Evolutionary conservation across 163 green algal genomes (phyloP), one percentile per base, ranked within the genome.

Genomic region (Scenedesmus sp.): DNA sequence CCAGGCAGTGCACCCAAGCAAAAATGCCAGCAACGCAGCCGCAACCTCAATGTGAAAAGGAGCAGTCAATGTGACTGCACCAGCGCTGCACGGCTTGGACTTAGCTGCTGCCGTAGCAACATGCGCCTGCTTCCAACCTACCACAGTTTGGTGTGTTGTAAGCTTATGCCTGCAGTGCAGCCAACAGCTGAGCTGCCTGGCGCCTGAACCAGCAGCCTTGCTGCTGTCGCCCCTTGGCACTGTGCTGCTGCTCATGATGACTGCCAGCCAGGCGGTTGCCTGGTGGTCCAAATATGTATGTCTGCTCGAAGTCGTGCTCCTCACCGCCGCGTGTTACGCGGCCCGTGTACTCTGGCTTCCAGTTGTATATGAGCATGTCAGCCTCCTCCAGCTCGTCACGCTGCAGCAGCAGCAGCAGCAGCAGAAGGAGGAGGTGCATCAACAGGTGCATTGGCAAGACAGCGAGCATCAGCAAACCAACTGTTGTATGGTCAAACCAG

Each of bases 281-380:
- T 49, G 81, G 81, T 30, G 81, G 81, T 13, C 81, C 83, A 65
- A 92, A 92, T 16, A 89, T 30, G 89, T 92, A 92, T 40, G 53
- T 92, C 89, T 98, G 93, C 81, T 96, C 94, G 81, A 98, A 97
- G 86, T 96, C 94, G 3, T 92, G 82, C 84, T 98, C 96, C 83
- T 97, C 94, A 37, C 76, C 37, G 51, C 81, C 86, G 30, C 88
- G 81, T 40, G 53, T 30, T 35, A 92, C 84, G 91, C 94, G 94
- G 51, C 95, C 96, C 18, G 95, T 97, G 88, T 95, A 97, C 20
- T 59, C 15, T 0, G 91, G 89, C 42, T 56, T 40, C 91, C 91
- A 97, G 88, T 98, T 98, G 92, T 98, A 98, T 73, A 98, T 97
- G 16, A 98, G 90, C 86, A 98, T 24, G 26, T 95, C 91, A 44